Base-by-base conservation (phyloP, 2,329 filamentous ascomycete species). In the Pestalotiopsis sp. region DNA sequence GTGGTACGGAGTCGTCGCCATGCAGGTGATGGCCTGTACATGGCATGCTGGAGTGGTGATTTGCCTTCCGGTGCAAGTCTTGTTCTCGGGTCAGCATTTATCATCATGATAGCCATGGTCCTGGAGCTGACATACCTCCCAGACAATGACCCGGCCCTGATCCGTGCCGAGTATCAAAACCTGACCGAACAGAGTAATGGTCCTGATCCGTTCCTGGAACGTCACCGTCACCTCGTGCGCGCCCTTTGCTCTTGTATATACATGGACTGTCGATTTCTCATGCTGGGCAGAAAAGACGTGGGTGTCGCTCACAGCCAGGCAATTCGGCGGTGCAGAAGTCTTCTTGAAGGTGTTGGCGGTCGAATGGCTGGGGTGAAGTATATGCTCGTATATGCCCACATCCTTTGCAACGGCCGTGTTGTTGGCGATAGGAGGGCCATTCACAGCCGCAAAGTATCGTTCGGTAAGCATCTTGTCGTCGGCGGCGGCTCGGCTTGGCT, bases 201-300 rank as follows among this genome's bases (percentile, higher is more conserved):
- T 94, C 72, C 90, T 91, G 76, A 99, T 93, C 75, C 91, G 89
- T 80, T 98, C 95, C 0, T 92, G 91, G 75, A 99, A 97, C 0
- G 95, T 92, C 23, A 98, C 90, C 20, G 93, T 88, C 6, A 93
- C 92, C 81, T 98, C 95, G 77, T 98, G 94, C 74, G 93, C 96
- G 36, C 93, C 93, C 71, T 93, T 92, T 69, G 90, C 86, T 67
- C 94, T 88, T 68, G 89, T 95, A 81, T 98, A 99, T 67, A 99
- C 94, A 81, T 98, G 93, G 1, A 99, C 88, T 57, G 97, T 93
- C 0, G 94, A 93, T 80, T 97, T 98, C 72, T 95, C 94, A 64
- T 92, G 87, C 79, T 99, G 96, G 3, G 94, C 95, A 3, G 95
- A 92, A 78, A 97, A 99, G 61, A 98, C 86, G 78, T 99, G 96